phyloP scores from a whole-genome alignment of 495 filamentous ascomycete genomes.

The Xylaria castorea region DNA sequence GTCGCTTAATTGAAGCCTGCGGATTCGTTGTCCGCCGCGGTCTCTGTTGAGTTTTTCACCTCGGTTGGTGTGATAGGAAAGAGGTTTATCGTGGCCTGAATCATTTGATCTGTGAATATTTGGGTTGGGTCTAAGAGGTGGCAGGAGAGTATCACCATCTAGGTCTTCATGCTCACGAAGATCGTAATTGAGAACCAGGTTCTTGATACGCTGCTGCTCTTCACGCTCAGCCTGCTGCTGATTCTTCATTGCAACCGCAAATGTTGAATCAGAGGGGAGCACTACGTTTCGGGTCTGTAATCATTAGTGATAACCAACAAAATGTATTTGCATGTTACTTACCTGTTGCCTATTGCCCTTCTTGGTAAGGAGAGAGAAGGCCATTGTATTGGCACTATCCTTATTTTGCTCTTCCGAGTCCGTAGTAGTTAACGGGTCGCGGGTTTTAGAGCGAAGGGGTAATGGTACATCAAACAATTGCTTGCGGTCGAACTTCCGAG shows the following conservation, averaged over 20 bases:
- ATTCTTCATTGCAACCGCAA: conserved; percentile 93
- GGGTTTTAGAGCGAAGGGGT: conserved; percentile 78
- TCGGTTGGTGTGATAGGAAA: conserved; percentile 54
- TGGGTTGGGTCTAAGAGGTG: conserved; percentile 44
- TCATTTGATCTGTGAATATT: conserved; percentile 53
- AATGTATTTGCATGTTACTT: conserved; percentile 35
- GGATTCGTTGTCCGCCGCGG: conserved; percentile 79
- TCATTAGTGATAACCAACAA: conserved; percentile 23
- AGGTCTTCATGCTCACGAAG: conserved; percentile 77
- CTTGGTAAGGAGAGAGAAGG: conserved; percentile 95
- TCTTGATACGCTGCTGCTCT: conserved; percentile 98
- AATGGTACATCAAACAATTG: conserved; percentile 91
- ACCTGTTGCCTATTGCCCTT: conserved; percentile 95
- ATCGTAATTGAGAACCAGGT: conserved; percentile 94
- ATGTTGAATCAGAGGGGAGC: conserved; percentile 90
- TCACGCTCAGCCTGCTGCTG: conserved; percentile 94
- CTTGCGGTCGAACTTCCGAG: conserved; percentile 92
- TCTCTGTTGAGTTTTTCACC: conserved; percentile 71
- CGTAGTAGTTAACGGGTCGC: conserved; percentile 56
- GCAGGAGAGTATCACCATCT: conserved; percentile 67
- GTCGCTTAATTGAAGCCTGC: conserved; percentile 93
- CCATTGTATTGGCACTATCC: conserved; percentile 67
- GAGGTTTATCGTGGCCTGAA: conserved; percentile 56
- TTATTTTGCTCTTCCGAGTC: conserved; percentile 59
- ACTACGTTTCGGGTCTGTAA: conserved; percentile 89